Evolutionary conservation across 2,329 filamentous ascomycete species (phyloP).

Genomic region (Plenodomus biglobosus): DNA sequence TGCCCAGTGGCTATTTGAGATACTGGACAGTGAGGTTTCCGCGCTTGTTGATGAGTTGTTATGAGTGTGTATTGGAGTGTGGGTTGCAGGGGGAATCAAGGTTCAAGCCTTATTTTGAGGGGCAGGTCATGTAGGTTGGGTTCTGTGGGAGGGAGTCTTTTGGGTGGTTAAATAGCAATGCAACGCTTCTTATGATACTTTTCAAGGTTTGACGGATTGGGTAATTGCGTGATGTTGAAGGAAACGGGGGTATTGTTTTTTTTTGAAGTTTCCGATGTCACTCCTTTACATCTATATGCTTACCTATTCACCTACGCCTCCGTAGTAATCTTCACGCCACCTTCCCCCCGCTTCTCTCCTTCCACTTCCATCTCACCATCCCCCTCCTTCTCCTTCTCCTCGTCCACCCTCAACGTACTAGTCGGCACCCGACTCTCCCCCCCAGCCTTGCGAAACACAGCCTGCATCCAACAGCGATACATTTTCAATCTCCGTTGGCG

Average conservation of each 20-base stretch:
- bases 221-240: too few species aligned
- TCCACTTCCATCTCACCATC: background rate
- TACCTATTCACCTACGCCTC: background rate
- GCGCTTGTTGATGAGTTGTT: conserved; percentile 74
- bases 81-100: conserved; percentile 64
- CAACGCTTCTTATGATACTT: too few species aligned
- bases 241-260: too few species aligned
- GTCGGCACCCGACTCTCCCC: conserved; percentile 35
- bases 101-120: conserved; percentile 70
- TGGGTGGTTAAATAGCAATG: too few species aligned
- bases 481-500: conserved; percentile 89
- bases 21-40: conserved; percentile 86
- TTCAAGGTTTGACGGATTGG: too few species aligned
- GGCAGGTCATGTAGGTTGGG: conserved; percentile 18
- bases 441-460: conserved; percentile 68
- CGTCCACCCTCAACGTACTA: conserved; percentile 38
- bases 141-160: background rate
- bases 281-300: too few species aligned
- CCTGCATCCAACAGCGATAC: conserved; percentile 97
- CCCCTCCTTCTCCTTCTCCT: conserved; percentile 12
- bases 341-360: background rate
- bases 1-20: conserved; percentile 77
- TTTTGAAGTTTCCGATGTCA: too few species aligned
- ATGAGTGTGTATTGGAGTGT: conserved; percentile 70
- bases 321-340: background rate